A percentile compares a stretch with the other conserved stretches of the same genome.
phyloP scores from a whole-genome alignment of 371 early-diverging fungal genomes.

The Rhizomucor miehei region DNA sequence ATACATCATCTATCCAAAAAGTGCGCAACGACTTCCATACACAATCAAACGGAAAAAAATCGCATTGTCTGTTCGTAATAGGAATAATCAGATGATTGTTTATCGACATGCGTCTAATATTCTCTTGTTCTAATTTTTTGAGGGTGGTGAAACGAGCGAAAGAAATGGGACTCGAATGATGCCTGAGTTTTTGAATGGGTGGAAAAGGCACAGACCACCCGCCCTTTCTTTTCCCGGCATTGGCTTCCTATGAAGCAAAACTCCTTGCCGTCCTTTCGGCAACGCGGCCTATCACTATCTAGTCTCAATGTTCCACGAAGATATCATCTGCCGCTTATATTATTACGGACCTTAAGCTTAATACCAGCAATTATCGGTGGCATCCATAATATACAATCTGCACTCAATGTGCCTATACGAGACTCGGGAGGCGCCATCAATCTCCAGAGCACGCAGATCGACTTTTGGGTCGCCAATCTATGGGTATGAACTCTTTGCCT shows the following conservation, averaged over 20 bases:
- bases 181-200: no score
- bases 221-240: no score
- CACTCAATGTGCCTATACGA: slow-evolving; percentile 35
- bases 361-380: slow-evolving; percentile 48
- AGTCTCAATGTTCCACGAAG: slow-evolving; percentile 45
- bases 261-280: slow-evolving; percentile 27
- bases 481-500: slow-evolving; percentile 41
- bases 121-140: no score
- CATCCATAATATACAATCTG: slow-evolving; percentile 36
- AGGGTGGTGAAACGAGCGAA: no score
- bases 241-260: slow-evolving; percentile 17
- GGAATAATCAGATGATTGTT: no score
- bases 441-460: slow-evolving; percentile 47
- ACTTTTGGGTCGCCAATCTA: slow-evolving; percentile 55
- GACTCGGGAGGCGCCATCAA: slow-evolving; percentile 50
- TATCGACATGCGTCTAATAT: no score
- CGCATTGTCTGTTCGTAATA: no score
- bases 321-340: slow-evolving; percentile 36
- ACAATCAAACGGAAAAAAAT: no score
- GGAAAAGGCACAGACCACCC: no score
- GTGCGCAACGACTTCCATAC: no score
- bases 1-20: no score
- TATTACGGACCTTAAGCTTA: slow-evolving; percentile 41
- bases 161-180: no score
- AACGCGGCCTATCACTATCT: slow-evolving; percentile 25